These are phyloP conservation scores for Mortierella antarctica DNA, from an alignment of 192 early-diverging fungal species.

Conservation along the genomic window DNA sequence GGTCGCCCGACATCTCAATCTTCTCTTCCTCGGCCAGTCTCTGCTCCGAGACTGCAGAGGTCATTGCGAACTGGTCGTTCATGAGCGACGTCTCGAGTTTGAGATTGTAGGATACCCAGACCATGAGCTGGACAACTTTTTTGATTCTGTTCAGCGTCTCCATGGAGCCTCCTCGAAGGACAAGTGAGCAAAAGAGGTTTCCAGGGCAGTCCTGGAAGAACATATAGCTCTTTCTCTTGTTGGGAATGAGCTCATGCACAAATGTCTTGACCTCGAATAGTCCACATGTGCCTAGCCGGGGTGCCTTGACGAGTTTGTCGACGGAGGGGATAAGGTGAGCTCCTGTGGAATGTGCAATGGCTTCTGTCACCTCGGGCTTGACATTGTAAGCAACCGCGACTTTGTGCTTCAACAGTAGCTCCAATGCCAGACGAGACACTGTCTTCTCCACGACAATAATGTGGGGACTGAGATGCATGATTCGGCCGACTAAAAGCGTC, in stretches of 20 bases:
- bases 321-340: constrained; percentile 87
- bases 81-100: constrained; percentile 86
- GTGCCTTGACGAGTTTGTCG: constrained; percentile 71
- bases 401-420: constrained; percentile 80
- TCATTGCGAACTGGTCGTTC: constrained; percentile 79
- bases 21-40: constrained; percentile 19
- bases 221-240: constrained; percentile 86
- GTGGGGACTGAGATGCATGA: constrained; percentile 79
- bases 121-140: constrained; percentile 82
- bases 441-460: constrained; percentile 86
- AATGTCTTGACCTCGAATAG: constrained; percentile 83
- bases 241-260: constrained; percentile 83
- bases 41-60: constrained; percentile 34
- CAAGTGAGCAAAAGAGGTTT: constrained; percentile 86
- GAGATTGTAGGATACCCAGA: constrained; percentile 89
- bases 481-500: constrained; percentile 79
- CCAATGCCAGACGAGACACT: constrained; percentile 86
- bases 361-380: constrained; percentile 86
- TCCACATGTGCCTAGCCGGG: constrained; percentile 83
- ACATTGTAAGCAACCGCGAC: constrained; percentile 90
- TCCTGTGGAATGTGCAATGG: constrained; percentile 86
- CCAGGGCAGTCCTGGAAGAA: constrained; percentile 88
- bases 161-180: constrained; percentile 85
- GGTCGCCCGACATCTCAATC: constrained; percentile 35
- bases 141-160: constrained; percentile 80